Evolutionary conservation across 257 asterid species (phyloP), one percentile per base, ranked within the genome.

Genomic region (Rauvolfia tetraphylla): DNA sequence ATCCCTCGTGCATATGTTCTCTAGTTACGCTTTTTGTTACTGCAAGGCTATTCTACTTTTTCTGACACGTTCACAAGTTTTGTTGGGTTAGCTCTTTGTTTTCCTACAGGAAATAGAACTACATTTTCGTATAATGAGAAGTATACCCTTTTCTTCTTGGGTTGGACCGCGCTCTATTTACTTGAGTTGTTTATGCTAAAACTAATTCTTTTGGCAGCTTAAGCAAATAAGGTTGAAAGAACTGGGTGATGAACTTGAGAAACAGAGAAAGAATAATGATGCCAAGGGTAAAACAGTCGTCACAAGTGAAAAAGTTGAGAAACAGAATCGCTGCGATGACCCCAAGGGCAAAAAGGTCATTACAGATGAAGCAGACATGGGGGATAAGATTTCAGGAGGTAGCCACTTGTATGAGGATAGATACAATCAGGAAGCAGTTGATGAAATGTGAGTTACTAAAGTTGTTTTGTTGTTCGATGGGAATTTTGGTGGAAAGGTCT

Each of bases 201-300:
- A 42, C 51, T 23, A n/a, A 5, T 48, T 78, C 48, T 78, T 44
- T 74, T 76, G 79, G 81, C 81, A 95, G 99, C 89, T 95, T 68
- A 95, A 88, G 88, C 83, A 92, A 80, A 87, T 89, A 87, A 89
- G 93, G 81, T 74, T 90, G 88, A 88, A 90, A 84, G 96, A 90
- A 76, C 75, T 91, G 80, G 90, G 95, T 22, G 86, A 79, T 38
- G 93, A 90, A 71, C 89, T 95, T 80, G 88, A 93, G 84, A 89
- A 86, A 83, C 97, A 92, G 91, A 90, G 89, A 79, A 83, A 81
- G 81, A 85, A 65, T 77, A 85, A 87, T 82, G 91, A 78, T 82
- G 65, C 73, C 71, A 89, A 87, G 81, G 93, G 92, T 73, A 91
- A 91, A 83, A 85, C 66, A 53, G 85, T 84, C 63, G 74, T 81